Percentiles rank a stretch among this genome's conserved stretches.
Evolutionary conservation across 148 eudicot genomes (phyloP).

Genomic region (Nepenthes mirabilis): DNA sequence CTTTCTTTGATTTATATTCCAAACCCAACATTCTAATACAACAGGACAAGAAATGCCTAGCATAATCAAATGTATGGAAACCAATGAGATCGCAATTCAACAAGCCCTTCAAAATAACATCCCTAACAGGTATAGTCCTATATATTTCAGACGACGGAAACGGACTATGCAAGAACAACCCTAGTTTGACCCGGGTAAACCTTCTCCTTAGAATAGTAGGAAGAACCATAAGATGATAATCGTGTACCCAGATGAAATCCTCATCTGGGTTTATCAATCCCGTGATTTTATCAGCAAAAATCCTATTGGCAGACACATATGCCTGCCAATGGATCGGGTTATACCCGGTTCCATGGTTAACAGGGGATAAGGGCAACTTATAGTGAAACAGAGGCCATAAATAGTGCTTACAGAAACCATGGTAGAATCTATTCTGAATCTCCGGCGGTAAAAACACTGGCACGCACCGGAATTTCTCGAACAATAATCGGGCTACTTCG

Average conservation of each 20-base stretch:
- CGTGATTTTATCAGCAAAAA: slow-evolving; percentile 51
- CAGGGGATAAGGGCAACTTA: slow-evolving; percentile 45
- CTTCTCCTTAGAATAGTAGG: slow-evolving; percentile 60
- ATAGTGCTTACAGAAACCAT: slow-evolving; percentile 79
- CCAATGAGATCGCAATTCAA: slow-evolving; percentile 78
- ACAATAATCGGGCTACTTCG: slow-evolving; percentile 26
- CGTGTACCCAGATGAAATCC: slow-evolving; percentile 77
- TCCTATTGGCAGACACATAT: slow-evolving; percentile 64
- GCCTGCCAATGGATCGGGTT: slow-evolving; percentile 52
- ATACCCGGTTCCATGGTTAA: slow-evolving; percentile 36
- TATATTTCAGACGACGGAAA: slow-evolving; percentile 83
- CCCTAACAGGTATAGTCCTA: slow-evolving; percentile 65
- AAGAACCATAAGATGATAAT: slow-evolving; percentile 79
- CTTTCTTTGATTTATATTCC: slow-evolving; percentile 70
- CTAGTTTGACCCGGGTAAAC: slow-evolving; percentile 44
- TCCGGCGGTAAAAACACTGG: slow-evolving; percentile 51
- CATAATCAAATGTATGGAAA: slow-evolving; percentile 87
- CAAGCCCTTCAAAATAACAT: slow-evolving; percentile 55
- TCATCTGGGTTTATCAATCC: slow-evolving; percentile 57
- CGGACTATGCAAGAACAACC: slow-evolving; percentile 70
- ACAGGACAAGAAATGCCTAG: slow-evolving; percentile 72
- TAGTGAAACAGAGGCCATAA: slow-evolving; percentile 83
- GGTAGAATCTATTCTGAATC: slow-evolving; percentile 45
- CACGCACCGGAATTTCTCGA: slow-evolving; percentile 49
- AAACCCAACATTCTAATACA: slow-evolving; percentile 82